A percentile compares a stretch with the other conserved stretches of the same genome.
Evolutionary conservation across 139 green algal genomes (phyloP).

Genomic region (Coelastrella sp.): DNA sequence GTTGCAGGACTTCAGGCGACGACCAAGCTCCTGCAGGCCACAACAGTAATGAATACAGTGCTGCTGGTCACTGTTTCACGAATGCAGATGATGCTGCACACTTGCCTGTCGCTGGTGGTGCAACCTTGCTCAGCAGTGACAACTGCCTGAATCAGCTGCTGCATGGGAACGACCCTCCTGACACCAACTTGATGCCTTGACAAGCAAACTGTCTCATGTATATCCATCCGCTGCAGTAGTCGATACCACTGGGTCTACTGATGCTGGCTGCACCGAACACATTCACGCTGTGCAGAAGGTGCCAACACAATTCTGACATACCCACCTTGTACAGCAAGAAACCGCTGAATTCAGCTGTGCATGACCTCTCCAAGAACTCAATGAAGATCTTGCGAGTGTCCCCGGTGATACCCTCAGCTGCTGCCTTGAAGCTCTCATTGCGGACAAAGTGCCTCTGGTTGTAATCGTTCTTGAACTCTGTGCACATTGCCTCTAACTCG

Average conservation of each 20-base stretch:
- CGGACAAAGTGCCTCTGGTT: slow-evolving; percentile 99
- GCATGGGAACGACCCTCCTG: no score
- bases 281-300: no score
- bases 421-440: slow-evolving; percentile 94
- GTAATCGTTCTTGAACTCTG: slow-evolving; percentile 98
- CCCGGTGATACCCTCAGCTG: slow-evolving; percentile 46
- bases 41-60: not conserved
- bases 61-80: not conserved
- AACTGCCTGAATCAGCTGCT: no score
- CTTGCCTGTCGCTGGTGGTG: no score
- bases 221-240: no score
- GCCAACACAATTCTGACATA: not conserved
- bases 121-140: no score
- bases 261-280: no score
- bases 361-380: slow-evolving; percentile 99
- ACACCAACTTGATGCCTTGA: no score
- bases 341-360: slow-evolving; percentile 98
- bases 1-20: slow-evolving; percentile 95
- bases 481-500: slow-evolving; percentile 88
- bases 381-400: slow-evolving; percentile 97
- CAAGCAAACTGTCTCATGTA: no score
- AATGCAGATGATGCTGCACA: no score
- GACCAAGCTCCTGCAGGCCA: slow-evolving; percentile 87
- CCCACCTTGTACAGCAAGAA: slow-evolving; percentile 99
- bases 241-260: no score